Conservation (phyloP, 2,329 filamentous ascomycete species). For the Chalaropsis thielavioides region DNA sequence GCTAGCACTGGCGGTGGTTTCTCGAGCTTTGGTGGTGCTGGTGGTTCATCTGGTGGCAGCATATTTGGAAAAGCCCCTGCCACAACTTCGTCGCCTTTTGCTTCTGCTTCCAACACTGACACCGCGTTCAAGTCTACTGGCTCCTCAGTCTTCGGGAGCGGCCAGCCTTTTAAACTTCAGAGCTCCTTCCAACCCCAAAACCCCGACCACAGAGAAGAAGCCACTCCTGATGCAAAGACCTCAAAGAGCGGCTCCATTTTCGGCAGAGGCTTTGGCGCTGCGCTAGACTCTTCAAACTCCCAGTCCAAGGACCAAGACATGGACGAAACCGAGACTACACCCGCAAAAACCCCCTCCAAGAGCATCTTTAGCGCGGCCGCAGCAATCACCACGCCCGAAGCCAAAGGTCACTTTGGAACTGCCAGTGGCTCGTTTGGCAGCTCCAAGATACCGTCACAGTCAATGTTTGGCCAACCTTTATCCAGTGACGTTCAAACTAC, state of each 20-base stretch:
- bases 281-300: conserved; percentile 34
- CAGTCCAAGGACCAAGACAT: conserved; percentile 38
- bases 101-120: conserved; percentile 16
- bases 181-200: conserved; percentile 54
- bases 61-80: conserved; percentile 23
- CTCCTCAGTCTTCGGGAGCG: conserved; percentile 27
- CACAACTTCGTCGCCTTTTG: conserved; percentile 21
- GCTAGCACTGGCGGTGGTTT: conserved; percentile 40
- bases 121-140: conserved; percentile 27
- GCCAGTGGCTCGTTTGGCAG: conserved; percentile 1
- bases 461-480: background rate
- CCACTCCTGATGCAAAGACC: conserved; percentile 24
- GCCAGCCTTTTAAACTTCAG: conserved; percentile 47
- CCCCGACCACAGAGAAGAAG: conserved; percentile 45
- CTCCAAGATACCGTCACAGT: background rate
- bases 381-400: conserved; percentile 7
- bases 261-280: conserved; percentile 44
- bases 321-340: conserved; percentile 27
- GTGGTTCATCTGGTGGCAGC: conserved; percentile 14
- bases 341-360: conserved; percentile 28
- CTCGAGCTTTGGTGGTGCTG: conserved; percentile 31
- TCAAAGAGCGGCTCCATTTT: conserved; percentile 37
- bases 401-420: conserved; percentile 3
- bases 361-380: conserved; percentile 22
- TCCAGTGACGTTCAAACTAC: background rate